phyloP scores from a whole-genome alignment of 1,139 yeast genomes.

The Pichia norvegensis region DNA sequence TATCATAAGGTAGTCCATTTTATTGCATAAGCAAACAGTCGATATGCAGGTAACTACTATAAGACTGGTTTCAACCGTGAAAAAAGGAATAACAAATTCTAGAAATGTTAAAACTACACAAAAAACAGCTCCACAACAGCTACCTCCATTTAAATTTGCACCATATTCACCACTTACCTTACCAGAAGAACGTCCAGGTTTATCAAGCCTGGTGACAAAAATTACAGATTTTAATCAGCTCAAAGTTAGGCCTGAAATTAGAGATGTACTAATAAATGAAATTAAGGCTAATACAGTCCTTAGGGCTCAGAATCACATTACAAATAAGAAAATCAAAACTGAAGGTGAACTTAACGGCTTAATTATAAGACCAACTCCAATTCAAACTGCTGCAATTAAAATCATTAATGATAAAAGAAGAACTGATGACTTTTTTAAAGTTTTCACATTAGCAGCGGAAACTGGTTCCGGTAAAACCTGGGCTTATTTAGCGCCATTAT shows the following conservation, averaged over 20 bases:
- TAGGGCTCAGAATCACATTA: slow-evolving; percentile 30
- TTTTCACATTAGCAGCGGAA: slow-evolving; percentile 85
- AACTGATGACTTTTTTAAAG: slow-evolving; percentile 38
- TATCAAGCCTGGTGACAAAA: slow-evolving; percentile 35
- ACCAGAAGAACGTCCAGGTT: slow-evolving; percentile 27
- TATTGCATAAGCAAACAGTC: no score
- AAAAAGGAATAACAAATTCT: neutral
- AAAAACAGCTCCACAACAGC: neutral
- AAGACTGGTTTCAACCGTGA: neutral
- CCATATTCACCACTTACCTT: slow-evolving; percentile 26
- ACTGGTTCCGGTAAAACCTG: slow-evolving; percentile 96
- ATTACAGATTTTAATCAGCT: slow-evolving; percentile 58
- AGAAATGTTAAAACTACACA: neutral
- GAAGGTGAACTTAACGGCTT: slow-evolving; percentile 28
- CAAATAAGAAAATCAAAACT: slow-evolving; percentile 36
- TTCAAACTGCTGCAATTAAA: slow-evolving; percentile 53
- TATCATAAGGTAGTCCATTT: no score
- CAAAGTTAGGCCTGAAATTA: slow-evolving; percentile 57
- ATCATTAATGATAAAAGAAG: slow-evolving; percentile 33
- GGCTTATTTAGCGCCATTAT: slow-evolving; percentile 73
- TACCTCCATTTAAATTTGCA: slow-evolving; percentile 29
- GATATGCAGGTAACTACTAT: neutral
- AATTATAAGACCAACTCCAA: slow-evolving; percentile 49
- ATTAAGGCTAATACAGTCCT: slow-evolving; percentile 43
- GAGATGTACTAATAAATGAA: slow-evolving; percentile 55